These are phyloP conservation scores for Russula earlei DNA, from an alignment of 768 basidiomycete genomes.

Conservation along the genomic window DNA sequence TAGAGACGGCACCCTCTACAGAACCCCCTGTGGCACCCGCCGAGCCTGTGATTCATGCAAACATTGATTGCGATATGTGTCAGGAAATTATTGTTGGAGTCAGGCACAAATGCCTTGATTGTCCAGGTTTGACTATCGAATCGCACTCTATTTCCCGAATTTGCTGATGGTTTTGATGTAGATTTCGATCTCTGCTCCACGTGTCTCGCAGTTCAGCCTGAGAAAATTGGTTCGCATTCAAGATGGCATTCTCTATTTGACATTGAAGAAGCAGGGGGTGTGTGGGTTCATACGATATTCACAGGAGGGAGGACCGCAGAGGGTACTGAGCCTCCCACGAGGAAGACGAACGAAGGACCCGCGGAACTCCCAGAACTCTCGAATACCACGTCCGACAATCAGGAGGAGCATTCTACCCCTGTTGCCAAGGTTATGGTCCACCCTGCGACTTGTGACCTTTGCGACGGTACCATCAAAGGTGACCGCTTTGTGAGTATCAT, in stretches of 20 bases:
- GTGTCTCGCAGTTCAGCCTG: slow-evolving; percentile 38
- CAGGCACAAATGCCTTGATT: slow-evolving; percentile 76
- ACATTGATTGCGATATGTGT: slow-evolving; percentile 63
- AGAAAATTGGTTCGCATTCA: slow-evolving; percentile 18
- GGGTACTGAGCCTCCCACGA: neutral
- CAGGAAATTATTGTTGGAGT: slow-evolving; percentile 46
- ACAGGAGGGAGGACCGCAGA: slow-evolving; percentile 30
- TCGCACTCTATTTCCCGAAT: neutral
- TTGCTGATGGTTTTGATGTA: slow-evolving; percentile 20
- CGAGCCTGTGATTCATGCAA: slow-evolving; percentile 35
- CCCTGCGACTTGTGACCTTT: slow-evolving; percentile 65
- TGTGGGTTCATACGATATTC: slow-evolving; percentile 55
- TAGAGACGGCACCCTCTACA: neutral
- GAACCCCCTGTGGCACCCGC: neutral
- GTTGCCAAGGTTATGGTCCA: slow-evolving; percentile 36
- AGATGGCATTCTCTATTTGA: slow-evolving; percentile 56
- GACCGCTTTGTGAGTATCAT: slow-evolving; percentile 53
- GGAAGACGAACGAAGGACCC: neutral
- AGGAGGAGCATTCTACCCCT: neutral
- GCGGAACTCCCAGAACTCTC: neutral
- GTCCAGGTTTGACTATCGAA: slow-evolving; percentile 39
- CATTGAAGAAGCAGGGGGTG: slow-evolving; percentile 53
- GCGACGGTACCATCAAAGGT: slow-evolving; percentile 61
- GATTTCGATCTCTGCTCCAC: slow-evolving; percentile 65
- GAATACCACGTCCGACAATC: neutral